Evolutionary conservation across 192 early-diverging fungal species (phyloP).

Genomic region (Backusella circina): DNA sequence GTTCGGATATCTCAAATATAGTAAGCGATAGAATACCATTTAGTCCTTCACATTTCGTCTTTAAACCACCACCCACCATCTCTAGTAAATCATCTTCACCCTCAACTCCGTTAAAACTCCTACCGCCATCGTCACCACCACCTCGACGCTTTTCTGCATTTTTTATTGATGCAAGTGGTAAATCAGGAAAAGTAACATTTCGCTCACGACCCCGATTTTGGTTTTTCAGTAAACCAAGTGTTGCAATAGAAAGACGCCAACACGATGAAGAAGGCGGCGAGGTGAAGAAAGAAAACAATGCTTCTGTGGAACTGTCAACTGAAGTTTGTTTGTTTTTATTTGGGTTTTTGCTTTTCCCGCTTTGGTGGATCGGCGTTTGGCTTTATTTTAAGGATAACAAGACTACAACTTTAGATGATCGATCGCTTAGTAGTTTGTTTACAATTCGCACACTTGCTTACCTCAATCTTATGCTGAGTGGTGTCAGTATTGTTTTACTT

Average conservation of each 20-base stretch:
- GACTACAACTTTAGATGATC: background rate
- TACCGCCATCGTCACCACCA: background rate
- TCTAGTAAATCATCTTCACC: conserved; percentile 2
- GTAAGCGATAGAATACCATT: background rate
- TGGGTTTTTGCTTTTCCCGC: conserved; percentile 3
- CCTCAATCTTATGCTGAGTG: background rate
- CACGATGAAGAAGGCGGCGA: background rate
- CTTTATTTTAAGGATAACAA: background rate
- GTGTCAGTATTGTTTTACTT: background rate
- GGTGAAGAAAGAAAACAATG: background rate
- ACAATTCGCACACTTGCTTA: background rate
- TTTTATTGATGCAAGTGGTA: conserved; percentile 1
- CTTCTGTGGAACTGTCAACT: background rate
- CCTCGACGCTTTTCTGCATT: background rate
- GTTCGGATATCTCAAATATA: background rate
- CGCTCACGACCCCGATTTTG: background rate
- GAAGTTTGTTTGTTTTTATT: conserved; percentile 4
- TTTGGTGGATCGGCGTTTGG: conserved; percentile 8
- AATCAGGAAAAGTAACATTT: background rate
- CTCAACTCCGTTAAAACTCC: background rate
- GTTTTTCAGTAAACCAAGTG: background rate
- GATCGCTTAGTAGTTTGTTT: background rate
- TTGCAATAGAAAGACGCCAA: background rate
- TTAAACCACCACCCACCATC: conserved; percentile 4
- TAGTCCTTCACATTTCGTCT: background rate